Base-by-base conservation (phyloP, 805 yeast species). In the Yarrowia alimentaria region DNA sequence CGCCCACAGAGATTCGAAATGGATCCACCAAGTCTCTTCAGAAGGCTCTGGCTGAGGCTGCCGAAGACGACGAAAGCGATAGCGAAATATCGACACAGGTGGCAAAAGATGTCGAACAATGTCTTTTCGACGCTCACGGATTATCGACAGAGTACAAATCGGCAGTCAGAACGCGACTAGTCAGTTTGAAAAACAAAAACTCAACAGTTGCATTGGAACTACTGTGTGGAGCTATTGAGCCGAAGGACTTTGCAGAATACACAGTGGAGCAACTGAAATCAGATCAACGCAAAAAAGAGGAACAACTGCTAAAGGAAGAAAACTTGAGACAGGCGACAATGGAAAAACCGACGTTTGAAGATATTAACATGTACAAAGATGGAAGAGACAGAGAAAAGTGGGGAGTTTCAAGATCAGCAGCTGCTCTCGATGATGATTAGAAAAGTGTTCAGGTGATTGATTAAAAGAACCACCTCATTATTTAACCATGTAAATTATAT, bases 321-420 rank as follows among this genome's bases (percentile, higher is more conserved):
- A 34, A 32, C 8, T n/a, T 47, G 12, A 24, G 51, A 24, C 50
- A 43, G 17, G 42, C 42, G 1, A 34, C 32, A 3, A 47, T 47
- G 32, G 42, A 33, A 9, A 32, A 25, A 14, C 51, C 51, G 1
- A 53, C 62, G 5, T 69, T 69, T 3, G 62, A 57, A 20, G 64
- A 63, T 43, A 67, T 68, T 31, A 56, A 55, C 18, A 61, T 65
- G 21, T 28, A 65, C n/a, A 67, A 68, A 32, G 73, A 69, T 49
- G 73, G 73, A 30, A 55, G 73, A 3, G 71, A 67, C 24, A 52
- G 72, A 8, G 72, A 65, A 37, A 69, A 70, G 37, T 69, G 74
- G 74, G 73, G 73, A 5, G 69, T 68, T 2, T 61, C 64, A 9
- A 54, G 61, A 7, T 68, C 72, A 6, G 73, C 72, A 3, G 74